A percentile compares a stretch with the other conserved stretches of the same genome.
Conservation (phyloP, 164 flowering plant genomes). For the Vitis rotundifolia region DNA sequence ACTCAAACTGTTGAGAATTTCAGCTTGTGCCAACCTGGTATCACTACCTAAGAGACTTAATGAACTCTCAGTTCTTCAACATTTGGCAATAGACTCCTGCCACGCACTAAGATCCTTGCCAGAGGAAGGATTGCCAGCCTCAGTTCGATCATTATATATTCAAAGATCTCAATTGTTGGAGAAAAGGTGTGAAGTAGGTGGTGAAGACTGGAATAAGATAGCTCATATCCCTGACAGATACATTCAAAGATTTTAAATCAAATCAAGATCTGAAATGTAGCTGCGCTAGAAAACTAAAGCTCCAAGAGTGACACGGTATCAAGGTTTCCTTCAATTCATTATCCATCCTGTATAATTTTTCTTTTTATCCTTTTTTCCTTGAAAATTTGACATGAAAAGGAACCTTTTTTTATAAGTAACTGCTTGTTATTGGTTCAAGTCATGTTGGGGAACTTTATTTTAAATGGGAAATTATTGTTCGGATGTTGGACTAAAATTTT, state of each 20-base stretch:
- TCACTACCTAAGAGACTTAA: background rate
- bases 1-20: background rate
- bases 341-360: no score
- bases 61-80: background rate
- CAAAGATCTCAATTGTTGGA: background rate
- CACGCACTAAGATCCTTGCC: background rate
- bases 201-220: conserved; percentile 4
- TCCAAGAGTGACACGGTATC: no score
- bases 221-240: conserved; percentile 3
- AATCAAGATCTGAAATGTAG: no score
- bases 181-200: background rate
- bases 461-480: no score
- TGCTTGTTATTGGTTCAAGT: no score
- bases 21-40: conserved; percentile 6
- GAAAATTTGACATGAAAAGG: no score
- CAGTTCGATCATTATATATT: background rate
- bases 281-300: no score
- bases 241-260: background rate
- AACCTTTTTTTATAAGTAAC: no score
- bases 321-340: no score
- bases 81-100: background rate
- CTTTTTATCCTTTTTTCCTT: no score
- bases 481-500: no score
- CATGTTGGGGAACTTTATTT: no score
- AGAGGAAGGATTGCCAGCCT: background rate